A percentile compares a stretch with the other conserved stretches of the same genome.
Conservation (phyloP, 768 basidiomycete genomes). For the Tulasnella sp. region DNA sequence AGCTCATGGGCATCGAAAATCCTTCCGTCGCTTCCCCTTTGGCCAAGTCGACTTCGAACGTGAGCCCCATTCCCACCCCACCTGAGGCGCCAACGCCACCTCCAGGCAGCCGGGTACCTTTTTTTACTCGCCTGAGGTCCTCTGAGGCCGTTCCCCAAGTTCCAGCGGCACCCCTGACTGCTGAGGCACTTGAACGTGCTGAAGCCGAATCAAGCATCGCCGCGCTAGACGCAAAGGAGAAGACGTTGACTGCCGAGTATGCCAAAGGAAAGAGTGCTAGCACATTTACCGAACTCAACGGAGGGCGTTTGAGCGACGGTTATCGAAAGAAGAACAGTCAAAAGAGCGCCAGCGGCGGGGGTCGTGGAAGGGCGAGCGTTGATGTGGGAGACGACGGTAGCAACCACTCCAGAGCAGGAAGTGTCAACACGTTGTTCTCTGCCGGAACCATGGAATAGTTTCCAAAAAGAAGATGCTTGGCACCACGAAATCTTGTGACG, state of each 20-base stretch:
- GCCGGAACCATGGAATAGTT: constrained; percentile 7
- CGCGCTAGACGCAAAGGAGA: constrained; percentile 73
- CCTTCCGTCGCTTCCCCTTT: constrained; percentile 42
- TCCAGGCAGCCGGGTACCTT: constrained; percentile 46
- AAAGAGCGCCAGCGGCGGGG: constrained; percentile 43
- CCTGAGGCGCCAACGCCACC: constrained; percentile 28
- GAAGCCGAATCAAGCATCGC: constrained; percentile 70
- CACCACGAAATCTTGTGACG: too few relatives aligned
- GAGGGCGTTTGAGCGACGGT: constrained; percentile 31
- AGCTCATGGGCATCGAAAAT: constrained; percentile 82
- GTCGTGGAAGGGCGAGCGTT: constrained; percentile 39
- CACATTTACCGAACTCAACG: constrained; percentile 70
- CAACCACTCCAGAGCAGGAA: constrained; percentile 15
- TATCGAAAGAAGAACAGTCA: constrained; percentile 28
- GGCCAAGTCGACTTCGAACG: constrained; percentile 31
- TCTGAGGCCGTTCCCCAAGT: constrained; percentile 31
- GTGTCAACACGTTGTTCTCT: constrained; percentile 20
- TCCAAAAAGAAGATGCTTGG: background rate
- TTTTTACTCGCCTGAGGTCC: constrained; percentile 52
- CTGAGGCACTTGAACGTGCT: constrained; percentile 68
- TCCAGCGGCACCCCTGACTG: constrained; percentile 49
- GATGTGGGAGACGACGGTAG: constrained; percentile 14
- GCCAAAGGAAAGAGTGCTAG: constrained; percentile 56
- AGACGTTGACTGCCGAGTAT: constrained; percentile 60
- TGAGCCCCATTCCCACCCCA: constrained; percentile 27